Base-by-base conservation (phyloP, 1,284 basidiomycete genomes). In the Puccinia coronata region DNA sequence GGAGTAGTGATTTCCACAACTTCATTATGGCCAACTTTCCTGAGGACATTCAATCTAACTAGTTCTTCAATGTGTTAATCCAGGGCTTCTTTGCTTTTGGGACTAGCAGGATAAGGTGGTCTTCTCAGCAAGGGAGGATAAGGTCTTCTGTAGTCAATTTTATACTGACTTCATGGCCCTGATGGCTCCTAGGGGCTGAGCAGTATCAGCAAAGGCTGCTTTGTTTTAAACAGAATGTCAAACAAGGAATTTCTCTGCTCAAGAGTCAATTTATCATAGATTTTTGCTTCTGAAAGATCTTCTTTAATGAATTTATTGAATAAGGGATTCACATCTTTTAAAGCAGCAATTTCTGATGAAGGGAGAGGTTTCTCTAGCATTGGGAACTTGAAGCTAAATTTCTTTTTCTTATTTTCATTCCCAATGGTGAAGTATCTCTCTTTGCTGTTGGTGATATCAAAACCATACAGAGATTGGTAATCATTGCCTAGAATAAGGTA, bases 31-130 rank as follows among this genome's bases (percentile, higher is more conserved):
- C 57, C 57, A 61, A 61, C 47, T 73, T 73, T 73, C 1, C 47
- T 25, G 20, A 73, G 9, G 0, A 53, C 20, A 47, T 55, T 55
- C 25, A 49, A 51, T 31, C 51, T 31, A 0, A 51, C 28, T 18
- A 71, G 41, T 28, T 71, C 69, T 18, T 49, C n/a, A 1, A 65
- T 65, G 18, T 65, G 61, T 28, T 43, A 18, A 1, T 65, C 69
- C 2, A 57, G 36, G 23, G 49, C 28, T 72, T 36, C 51, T 51
- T 49, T 73, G n/a, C 47, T 74, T 41, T 57, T 74, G n/a, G 72
- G 72, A 31, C 72, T 74, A 31, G 72, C 72, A 34, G 72, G 72
- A 41, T 74, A 74, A 36, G 53, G 51, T 16, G 72, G 34, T 74
- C 41, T 74, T 23, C 53, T 31, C 28, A 74, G 51, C 23, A 74